Conservation (phyloP, 2,329 filamentous ascomycete genomes). For the Colletotrichum sp. region DNA sequence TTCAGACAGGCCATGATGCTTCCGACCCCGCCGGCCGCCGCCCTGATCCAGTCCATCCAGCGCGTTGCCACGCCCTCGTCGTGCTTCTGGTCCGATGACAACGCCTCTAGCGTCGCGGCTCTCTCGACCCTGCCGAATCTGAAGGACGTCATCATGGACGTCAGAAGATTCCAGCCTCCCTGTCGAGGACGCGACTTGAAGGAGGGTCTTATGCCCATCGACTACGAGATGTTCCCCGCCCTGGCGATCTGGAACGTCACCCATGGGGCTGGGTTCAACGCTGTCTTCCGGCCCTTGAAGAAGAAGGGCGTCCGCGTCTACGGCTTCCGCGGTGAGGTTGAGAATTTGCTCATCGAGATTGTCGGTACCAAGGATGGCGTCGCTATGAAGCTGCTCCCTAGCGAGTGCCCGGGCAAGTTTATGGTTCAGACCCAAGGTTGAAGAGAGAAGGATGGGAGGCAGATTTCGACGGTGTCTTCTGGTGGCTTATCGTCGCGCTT, state of each 20-base stretch:
- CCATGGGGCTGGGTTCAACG: not conserved
- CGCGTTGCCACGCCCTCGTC: not conserved
- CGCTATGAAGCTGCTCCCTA: not conserved
- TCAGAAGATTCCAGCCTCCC: not conserved
- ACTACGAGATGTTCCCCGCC: not conserved
- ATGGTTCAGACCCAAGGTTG: not conserved
- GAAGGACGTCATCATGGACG: not conserved
- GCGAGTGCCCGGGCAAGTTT: not conserved
- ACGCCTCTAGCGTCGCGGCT: not conserved
- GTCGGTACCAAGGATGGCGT: not conserved
- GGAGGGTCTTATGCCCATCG: not conserved
- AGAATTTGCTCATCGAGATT: not conserved
- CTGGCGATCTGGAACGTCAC: not conserved
- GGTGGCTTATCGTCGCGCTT: not conserved
- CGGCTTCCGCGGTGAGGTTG: not conserved
- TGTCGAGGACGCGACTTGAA: not conserved
- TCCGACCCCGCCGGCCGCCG: not conserved
- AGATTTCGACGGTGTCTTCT: not conserved
- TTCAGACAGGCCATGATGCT: not conserved
- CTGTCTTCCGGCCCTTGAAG: not conserved
- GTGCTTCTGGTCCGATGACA: not conserved
- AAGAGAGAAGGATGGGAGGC: not conserved
- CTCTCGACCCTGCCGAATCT: not conserved
- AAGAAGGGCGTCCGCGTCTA: not conserved
- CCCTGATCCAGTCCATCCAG: not conserved